These are phyloP conservation scores for Wickerhamiella shivajii DNA, from an alignment of 805 yeast species.

Conservation along the genomic window DNA sequence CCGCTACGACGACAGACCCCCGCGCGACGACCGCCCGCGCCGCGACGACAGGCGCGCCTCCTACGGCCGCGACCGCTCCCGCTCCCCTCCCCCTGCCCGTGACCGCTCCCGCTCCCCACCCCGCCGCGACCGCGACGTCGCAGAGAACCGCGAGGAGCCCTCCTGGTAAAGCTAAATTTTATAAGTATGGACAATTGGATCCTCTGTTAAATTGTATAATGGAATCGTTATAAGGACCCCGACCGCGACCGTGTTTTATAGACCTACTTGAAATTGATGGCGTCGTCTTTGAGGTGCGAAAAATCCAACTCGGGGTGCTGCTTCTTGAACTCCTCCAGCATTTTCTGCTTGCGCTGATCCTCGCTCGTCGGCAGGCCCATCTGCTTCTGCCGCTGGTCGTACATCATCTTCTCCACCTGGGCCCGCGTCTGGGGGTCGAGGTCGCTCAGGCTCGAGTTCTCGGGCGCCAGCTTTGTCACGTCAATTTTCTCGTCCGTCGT, in stretches of 20 bases:
- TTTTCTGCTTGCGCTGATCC: constrained; percentile 24
- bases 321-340: constrained; percentile 27
- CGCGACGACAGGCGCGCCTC: constrained; percentile 14
- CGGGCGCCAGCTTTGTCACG: constrained; percentile 29
- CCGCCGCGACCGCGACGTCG: constrained; percentile 10
- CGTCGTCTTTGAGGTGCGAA: constrained; percentile 23
- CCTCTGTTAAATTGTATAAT: constrained; percentile 16
- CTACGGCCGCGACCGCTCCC: constrained; percentile 10
- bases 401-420: constrained; percentile 35
- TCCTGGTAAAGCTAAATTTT: background rate
- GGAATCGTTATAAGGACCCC: no score
- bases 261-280: constrained; percentile 7
- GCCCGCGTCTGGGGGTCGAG: constrained; percentile 30
- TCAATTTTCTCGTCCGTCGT: constrained; percentile 30
- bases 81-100: constrained; percentile 13
- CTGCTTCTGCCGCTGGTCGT: constrained; percentile 31
- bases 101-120: constrained; percentile 17
- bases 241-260: no score
- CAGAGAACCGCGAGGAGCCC: no score
- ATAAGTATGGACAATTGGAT: background rate
- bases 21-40: constrained; percentile 7
- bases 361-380: constrained; percentile 27
- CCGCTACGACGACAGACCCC: no score
- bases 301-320: constrained; percentile 34
- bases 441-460: constrained; percentile 27